Evolutionary conservation across 1,139 yeast species (phyloP).

Genomic region (Petasospora rhodanensis): DNA sequence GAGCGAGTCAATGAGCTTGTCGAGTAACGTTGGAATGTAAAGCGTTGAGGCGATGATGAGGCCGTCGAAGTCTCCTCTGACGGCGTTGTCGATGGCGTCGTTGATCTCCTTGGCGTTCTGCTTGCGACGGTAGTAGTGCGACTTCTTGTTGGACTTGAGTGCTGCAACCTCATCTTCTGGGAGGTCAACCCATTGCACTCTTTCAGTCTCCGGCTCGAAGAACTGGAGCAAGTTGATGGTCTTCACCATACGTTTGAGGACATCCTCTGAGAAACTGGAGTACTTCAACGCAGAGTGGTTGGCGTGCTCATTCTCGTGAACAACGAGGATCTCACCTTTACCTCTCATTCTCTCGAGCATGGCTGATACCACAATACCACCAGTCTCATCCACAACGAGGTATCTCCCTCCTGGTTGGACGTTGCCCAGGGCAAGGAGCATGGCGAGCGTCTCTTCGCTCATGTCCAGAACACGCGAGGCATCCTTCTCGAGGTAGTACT

Average conservation of each 20-base stretch:
- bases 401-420: conserved; percentile 87
- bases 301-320: conserved; percentile 92
- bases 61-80: conserved; percentile 65
- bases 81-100: conserved; percentile 46
- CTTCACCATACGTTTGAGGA: conserved; percentile 52
- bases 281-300: conserved; percentile 68
- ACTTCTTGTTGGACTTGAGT: conserved; percentile 55
- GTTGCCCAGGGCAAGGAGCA: conserved; percentile 72
- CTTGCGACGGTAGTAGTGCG: conserved; percentile 64
- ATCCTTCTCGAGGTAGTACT: conserved; percentile 72
- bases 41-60: conserved; percentile 70
- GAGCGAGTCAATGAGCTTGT: conserved; percentile 56
- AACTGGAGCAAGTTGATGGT: conserved; percentile 77
- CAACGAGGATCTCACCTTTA: conserved; percentile 67
- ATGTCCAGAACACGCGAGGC: conserved; percentile 68
- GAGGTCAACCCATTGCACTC: conserved; percentile 47
- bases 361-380: conserved; percentile 79
- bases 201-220: conserved; percentile 64
- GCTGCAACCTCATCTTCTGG: conserved; percentile 48
- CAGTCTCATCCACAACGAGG: conserved; percentile 84
- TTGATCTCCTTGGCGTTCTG: conserved; percentile 55
- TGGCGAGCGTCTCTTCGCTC: conserved; percentile 78
- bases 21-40: conserved; percentile 61
- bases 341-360: conserved; percentile 89
- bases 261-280: conserved; percentile 55